A percentile compares a stretch with the other conserved stretches of the same genome.
Evolutionary conservation across 2,329 filamentous ascomycete species (phyloP).

Genomic region (Geosmithia putterillii): DNA sequence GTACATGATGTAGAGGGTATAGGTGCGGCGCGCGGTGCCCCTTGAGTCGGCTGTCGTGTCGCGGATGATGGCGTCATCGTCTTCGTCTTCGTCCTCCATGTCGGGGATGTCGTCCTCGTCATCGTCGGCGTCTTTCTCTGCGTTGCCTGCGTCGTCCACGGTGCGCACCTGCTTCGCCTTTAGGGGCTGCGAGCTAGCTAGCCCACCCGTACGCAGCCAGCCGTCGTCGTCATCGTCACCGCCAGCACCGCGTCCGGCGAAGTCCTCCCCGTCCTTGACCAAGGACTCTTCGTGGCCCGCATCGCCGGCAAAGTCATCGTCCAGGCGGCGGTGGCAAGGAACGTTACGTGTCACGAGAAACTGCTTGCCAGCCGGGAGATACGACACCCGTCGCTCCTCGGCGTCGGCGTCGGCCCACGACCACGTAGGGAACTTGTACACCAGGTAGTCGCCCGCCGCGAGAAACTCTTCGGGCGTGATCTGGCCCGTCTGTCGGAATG

Average conservation of each 20-base stretch:
- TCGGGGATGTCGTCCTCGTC: conserved; percentile 82
- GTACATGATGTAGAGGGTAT: conserved; percentile 97
- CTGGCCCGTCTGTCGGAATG: conserved; percentile 85
- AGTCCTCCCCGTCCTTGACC: conserved; percentile 65
- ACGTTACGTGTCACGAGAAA: conserved; percentile 91
- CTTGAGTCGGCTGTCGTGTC: conserved; percentile 44
- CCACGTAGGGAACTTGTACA: conserved; percentile 99
- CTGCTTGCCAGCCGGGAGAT: conserved; percentile 84
- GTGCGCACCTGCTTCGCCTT: conserved; percentile 74
- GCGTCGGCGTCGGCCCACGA: conserved; percentile 85
- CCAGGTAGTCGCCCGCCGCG: conserved; percentile 89
- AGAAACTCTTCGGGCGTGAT: conserved; percentile 97
- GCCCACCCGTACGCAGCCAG: conserved; percentile 80
- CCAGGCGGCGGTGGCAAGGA: conserved; percentile 80
- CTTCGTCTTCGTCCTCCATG: conserved; percentile 97
- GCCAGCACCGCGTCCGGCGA: conserved; percentile 32
- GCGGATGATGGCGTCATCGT: conserved; percentile 90
- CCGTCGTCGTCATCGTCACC: conserved; percentile 59
- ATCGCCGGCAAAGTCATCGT: conserved; percentile 86
- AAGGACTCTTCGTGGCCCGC: conserved; percentile 78
- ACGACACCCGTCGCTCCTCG: conserved; percentile 62
- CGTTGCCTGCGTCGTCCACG: conserved; percentile 77
- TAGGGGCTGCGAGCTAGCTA: conserved; percentile 62
- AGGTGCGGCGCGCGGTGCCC: conserved; percentile 70
- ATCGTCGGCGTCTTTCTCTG: conserved; percentile 60